Percentiles rank a stretch among this genome's conserved stretches.
Evolutionary conservation across 2,329 filamentous ascomycete genomes (phyloP).

Genomic region (Raffaelea arxii): DNA sequence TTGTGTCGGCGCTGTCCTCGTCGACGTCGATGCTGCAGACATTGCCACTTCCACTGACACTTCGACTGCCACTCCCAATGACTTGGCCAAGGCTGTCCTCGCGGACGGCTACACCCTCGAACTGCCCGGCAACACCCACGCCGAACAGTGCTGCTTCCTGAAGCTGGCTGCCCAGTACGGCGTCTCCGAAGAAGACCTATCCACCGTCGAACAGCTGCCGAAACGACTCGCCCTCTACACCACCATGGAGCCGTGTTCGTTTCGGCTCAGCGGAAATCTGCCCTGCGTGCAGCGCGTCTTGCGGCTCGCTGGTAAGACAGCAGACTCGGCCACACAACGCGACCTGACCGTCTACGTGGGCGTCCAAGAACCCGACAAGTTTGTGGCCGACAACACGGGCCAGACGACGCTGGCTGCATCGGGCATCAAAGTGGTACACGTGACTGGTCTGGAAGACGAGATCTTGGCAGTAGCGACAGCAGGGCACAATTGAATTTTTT

Average conservation of each 20-base stretch:
- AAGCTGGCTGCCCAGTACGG: conserved; percentile 51
- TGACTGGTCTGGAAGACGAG: conserved; percentile 67
- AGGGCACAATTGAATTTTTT: conserved; percentile 47
- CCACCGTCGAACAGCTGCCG: conserved; percentile 26
- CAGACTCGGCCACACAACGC: conserved; percentile 17
- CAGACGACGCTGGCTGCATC: conserved; percentile 58
- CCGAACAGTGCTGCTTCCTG: conserved; percentile 82
- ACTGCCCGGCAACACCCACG: conserved; percentile 86
- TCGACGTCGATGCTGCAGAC: conserved; percentile 44
- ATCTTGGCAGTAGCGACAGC: conserved; percentile 77
- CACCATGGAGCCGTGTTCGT: conserved; percentile 79
- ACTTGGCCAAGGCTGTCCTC: conserved; percentile 35
- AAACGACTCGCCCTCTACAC: conserved; percentile 64
- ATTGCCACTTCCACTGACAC: background rate
- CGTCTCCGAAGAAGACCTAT: conserved; percentile 45
- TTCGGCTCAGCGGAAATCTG: conserved; percentile 63
- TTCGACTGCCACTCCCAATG: too few species aligned
- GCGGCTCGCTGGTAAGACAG: conserved; percentile 49
- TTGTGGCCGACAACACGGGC: conserved; percentile 75
- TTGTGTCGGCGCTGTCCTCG: conserved; percentile 84
- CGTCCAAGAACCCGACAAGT: conserved; percentile 80
- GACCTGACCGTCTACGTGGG: conserved; percentile 67
- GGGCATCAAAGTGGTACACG: conserved; percentile 64
- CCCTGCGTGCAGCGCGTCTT: conserved; percentile 76
- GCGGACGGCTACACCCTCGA: conserved; percentile 87